Percentiles rank a stretch among this genome's conserved stretches.
These are phyloP conservation scores for Verticillium nubilum DNA, from an alignment of 2,329 filamentous ascomycete genomes.

Conservation along the genomic window DNA sequence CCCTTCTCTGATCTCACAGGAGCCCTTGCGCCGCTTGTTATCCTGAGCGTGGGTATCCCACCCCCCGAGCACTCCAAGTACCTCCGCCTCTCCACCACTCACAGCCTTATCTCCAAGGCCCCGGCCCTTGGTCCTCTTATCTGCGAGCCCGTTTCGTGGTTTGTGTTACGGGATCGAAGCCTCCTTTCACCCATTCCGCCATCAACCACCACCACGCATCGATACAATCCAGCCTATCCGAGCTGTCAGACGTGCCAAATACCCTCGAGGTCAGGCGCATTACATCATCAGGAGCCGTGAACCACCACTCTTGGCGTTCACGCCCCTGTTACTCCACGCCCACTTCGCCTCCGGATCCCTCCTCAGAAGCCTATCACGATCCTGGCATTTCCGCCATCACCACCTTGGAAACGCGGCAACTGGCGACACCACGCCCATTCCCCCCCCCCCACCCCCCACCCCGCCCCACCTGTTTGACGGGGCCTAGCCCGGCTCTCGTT, in stretches of 20 bases:
- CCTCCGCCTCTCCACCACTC: background rate
- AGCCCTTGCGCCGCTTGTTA: background rate
- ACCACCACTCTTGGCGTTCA: background rate
- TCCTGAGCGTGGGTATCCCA: background rate
- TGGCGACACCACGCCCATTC: background rate
- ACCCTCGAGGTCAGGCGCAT: background rate
- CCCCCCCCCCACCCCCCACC: background rate
- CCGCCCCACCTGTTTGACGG: constrained; percentile 1
- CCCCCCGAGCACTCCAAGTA: background rate
- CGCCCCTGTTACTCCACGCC: background rate
- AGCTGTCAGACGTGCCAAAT: background rate
- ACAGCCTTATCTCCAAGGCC: constrained; percentile 3
- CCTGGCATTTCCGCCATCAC: background rate
- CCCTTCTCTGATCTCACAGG: background rate
- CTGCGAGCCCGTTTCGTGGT: background rate
- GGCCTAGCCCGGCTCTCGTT: constrained; percentile 13
- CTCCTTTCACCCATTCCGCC: background rate
- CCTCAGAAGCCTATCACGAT: background rate
- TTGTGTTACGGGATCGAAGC: constrained; percentile 5
- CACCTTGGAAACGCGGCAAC: background rate
- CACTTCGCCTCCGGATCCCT: background rate
- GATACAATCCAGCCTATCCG: constrained; percentile 2
- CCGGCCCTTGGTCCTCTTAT: background rate
- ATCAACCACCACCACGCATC: constrained; percentile 2
- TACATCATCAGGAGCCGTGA: background rate